These are phyloP conservation scores for barley (Hordeum vulgare) DNA, from an alignment of 176 grass and related monocot genomes.

Conservation along the genomic window MorexV3_pseudomolecules_assembly NC_058523.1:384394619-384395118, in stretches of 20 bases:
- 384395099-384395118: not conserved
- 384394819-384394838: not conserved
- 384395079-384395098: not conserved
- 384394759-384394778: no score
- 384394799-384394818: no score
- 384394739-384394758: no score
- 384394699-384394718: no score
- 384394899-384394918: not conserved
- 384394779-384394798: no score
- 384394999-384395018: no score
- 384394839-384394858: not conserved
- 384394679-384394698: no score
- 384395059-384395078: not conserved
- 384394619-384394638: no score
- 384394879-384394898: not conserved
- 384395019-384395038: not conserved
- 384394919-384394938: not conserved
- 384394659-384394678: no score
- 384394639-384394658: no score
- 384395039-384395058: not conserved
- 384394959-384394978: not conserved
- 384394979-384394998: not conserved
- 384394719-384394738: no score
- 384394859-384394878: not conserved
- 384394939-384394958: not conserved